phyloP scores from a whole-genome alignment of 768 basidiomycete genomes.

The Kwoniella sp. region DNA sequence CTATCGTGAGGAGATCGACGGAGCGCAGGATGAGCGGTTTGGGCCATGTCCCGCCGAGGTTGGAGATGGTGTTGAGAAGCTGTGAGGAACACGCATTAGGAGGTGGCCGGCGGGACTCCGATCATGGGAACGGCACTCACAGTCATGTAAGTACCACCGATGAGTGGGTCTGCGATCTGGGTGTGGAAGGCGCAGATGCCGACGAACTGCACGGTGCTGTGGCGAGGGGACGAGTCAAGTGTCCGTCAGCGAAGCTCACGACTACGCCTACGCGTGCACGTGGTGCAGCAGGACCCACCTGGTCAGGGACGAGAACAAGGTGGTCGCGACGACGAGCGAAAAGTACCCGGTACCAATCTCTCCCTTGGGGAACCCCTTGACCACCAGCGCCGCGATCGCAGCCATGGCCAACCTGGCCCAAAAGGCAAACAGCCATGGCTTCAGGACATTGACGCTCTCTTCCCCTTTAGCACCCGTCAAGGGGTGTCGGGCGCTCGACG shows the following conservation, averaged over 20 bases:
- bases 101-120: background rate
- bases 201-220: slow-evolving; percentile 95
- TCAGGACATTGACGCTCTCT: slow-evolving; percentile 57
- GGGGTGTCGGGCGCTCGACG: slow-evolving; percentile 38
- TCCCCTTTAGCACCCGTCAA: slow-evolving; percentile 8
- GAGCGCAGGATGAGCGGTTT: slow-evolving; percentile 89
- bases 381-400: slow-evolving; percentile 66
- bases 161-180: slow-evolving; percentile 87
- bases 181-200: slow-evolving; percentile 99
- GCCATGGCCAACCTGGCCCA: slow-evolving; percentile 78
- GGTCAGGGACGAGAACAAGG: slow-evolving; percentile 76
- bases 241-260: no score
- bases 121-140: slow-evolving; percentile 53
- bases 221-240: no score
- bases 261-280: background rate
- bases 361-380: slow-evolving; percentile 71
- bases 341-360: slow-evolving; percentile 61
- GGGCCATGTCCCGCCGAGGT: slow-evolving; percentile 98
- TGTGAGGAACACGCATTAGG: slow-evolving; percentile 48
- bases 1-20: slow-evolving; percentile 82
- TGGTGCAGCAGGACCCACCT: slow-evolving; percentile 62
- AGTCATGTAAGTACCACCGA: slow-evolving; percentile 99
- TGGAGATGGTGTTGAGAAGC: slow-evolving; percentile 87
- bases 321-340: slow-evolving; percentile 69
- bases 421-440: slow-evolving; percentile 77